Percentiles rank a stretch among this genome's conserved stretches.
phyloP scores from a whole-genome alignment of 768 basidiomycete genomes.

The Clavaria fumosa region DNA sequence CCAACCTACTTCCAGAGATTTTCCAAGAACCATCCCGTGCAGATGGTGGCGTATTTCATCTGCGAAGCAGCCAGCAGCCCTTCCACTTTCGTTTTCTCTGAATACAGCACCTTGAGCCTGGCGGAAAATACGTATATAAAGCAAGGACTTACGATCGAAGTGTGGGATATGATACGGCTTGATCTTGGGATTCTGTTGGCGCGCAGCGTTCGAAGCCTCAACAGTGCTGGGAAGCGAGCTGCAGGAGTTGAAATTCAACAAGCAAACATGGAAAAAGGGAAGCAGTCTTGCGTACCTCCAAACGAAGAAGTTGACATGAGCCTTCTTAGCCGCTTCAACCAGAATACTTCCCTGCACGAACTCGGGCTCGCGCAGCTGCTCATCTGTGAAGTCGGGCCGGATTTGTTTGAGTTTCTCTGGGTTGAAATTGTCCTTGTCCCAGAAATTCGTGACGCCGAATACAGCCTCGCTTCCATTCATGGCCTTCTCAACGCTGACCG shows the following conservation, averaged over 20 bases:
- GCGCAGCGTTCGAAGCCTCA: too few relatives aligned
- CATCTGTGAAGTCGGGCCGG: constrained; percentile 11
- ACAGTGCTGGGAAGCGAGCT: too few relatives aligned
- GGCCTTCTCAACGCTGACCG: constrained; percentile 8
- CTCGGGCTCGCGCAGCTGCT: constrained; percentile 13
- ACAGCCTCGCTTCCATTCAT: constrained; percentile 11
- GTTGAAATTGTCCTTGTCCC: background rate
- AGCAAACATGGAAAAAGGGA: background rate
- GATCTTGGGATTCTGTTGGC: constrained; percentile 7
- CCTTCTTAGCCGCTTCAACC: constrained; percentile 15
- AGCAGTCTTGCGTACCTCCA: constrained; percentile 1
- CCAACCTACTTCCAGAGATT: constrained; percentile 12
- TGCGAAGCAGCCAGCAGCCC: constrained; percentile 8
- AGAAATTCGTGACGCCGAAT: constrained; percentile 8
- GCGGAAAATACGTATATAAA: background rate
- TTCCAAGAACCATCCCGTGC: constrained; percentile 8
- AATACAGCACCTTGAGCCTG: background rate
- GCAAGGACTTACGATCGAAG: constrained; percentile 12
- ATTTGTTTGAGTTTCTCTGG: constrained; percentile 10
- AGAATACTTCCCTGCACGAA: constrained; percentile 17
- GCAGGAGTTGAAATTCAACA: constrained; percentile 5
- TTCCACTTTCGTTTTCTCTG: constrained; percentile 10
- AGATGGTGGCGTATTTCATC: constrained; percentile 7
- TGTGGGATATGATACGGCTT: constrained; percentile 12
- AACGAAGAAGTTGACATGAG: constrained; percentile 16